These are phyloP conservation scores for Pichia sp. DNA, from an alignment of 1,139 yeast genomes.

Conservation along the genomic window DNA sequence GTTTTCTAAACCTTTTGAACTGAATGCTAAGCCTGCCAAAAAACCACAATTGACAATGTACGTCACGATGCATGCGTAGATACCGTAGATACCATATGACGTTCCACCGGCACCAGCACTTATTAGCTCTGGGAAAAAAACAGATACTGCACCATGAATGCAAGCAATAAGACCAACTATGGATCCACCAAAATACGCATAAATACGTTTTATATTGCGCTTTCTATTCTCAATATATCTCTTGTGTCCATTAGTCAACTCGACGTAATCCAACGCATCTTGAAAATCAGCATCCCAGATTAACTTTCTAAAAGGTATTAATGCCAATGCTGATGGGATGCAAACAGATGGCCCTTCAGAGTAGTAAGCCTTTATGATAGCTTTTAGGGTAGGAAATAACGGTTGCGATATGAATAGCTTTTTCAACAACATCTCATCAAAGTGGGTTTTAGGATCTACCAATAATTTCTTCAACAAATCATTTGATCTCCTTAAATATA, in stretches of 20 bases:
- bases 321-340: constrained; percentile 45
- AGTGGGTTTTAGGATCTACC: constrained; percentile 8
- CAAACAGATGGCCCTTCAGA: constrained; percentile 33
- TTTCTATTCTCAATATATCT: constrained; percentile 41
- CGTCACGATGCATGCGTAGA: constrained; percentile 60
- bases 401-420: constrained; percentile 18
- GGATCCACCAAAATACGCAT: constrained; percentile 35
- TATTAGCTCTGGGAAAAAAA: constrained; percentile 32
- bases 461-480: constrained; percentile 16
- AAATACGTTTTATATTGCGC: constrained; percentile 22
- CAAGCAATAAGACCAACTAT: constrained; percentile 32
- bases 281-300: constrained; percentile 57
- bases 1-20: constrained; percentile 49
- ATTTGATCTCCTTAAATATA: constrained; percentile 22
- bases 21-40: constrained; percentile 53
- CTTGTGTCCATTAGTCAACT: constrained; percentile 56
- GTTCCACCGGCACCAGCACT: constrained; percentile 31
- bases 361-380: constrained; percentile 31
- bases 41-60: constrained; percentile 61
- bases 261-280: constrained; percentile 55
- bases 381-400: constrained; percentile 20
- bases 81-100: constrained; percentile 39
- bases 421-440: constrained; percentile 14
- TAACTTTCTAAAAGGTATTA: constrained; percentile 59
- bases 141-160: constrained; percentile 36